Evolutionary conservation across 441 rosid genomes (phyloP), one percentile per base, ranked within the genome.

Genomic region (Bocquillonia castaneifolia): DNA sequence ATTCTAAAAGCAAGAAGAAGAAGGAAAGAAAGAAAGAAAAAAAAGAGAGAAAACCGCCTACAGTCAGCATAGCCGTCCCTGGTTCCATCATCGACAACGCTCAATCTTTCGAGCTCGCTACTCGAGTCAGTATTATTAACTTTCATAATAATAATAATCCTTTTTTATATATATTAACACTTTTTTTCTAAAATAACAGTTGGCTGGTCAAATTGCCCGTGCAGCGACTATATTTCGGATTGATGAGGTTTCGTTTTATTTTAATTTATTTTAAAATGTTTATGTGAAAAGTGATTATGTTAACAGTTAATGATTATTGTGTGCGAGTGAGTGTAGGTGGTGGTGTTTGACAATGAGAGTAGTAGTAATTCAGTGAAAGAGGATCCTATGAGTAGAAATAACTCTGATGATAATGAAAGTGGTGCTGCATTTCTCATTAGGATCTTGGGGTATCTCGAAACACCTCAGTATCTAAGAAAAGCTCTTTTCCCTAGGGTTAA

Each of bases 191-290:
- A n/a, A n/a, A n/a, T n/a, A n/a, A n/a, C 85, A 91, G 97, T 72
- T 94, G 72, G 98, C 98, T 17, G 85, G 98, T 78, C 96, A 92
- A 79, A 86, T 94, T 74, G 94, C 98, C 73, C 98, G 98, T 32
- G 96, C 98, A 5, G 88, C 88, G 1, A 85, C 98, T 1, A 92
- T 94, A 45, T 94, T 94, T 39, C 83, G 92, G 73, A 83, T 94
- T 31, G 96, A 87, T 40, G 97, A 94, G 96, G 93, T 70, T 0
- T 13, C 52, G n/a, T n/a, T n/a, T n/a, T n/a, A n/a, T n/a, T n/a
- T n/a, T n/a, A n/a, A n/a, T n/a, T n/a, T n/a, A n/a, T n/a, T n/a
- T n/a, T n/a, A n/a, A n/a, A n/a, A n/a, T n/a, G n/a, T n/a, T n/a
- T n/a, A n/a, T n/a, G 10, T 53, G 59, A 29, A 44, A 12, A 20